These are phyloP conservation scores for Talaromyces stipitatus DNA, from an alignment of 495 filamentous ascomycete genomes.

Conservation along the genomic window DNA sequence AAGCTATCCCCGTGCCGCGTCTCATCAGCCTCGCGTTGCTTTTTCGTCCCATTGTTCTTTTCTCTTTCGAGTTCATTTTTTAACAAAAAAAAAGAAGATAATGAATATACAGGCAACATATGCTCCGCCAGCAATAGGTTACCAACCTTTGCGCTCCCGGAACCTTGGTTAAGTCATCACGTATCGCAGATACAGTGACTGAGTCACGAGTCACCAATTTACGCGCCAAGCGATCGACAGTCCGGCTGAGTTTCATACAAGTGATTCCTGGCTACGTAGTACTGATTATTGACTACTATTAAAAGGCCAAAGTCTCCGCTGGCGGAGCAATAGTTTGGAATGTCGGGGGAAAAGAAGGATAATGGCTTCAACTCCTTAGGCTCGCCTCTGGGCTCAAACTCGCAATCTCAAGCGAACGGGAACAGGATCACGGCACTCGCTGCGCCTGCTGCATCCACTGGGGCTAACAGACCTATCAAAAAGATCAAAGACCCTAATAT, in stretches of 20 bases:
- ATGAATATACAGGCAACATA: background rate
- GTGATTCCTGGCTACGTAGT: background rate
- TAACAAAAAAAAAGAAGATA: background rate
- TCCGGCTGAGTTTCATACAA: background rate
- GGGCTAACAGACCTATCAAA: background rate
- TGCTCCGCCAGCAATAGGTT: background rate
- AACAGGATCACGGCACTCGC: background rate
- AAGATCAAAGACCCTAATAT: constrained; percentile 26
- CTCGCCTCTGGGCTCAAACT: background rate
- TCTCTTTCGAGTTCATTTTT: background rate
- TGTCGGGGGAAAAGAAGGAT: background rate
- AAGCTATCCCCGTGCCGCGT: background rate
- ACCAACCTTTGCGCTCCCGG: too few relatives aligned
- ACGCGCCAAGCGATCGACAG: background rate
- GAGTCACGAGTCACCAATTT: background rate
- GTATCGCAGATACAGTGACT: background rate
- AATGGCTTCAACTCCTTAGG: background rate
- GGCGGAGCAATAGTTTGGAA: background rate
- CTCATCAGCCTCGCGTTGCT: background rate
- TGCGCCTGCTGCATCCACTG: background rate
- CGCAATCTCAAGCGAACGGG: background rate
- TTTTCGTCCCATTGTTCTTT: background rate
- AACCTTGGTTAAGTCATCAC: too few relatives aligned
- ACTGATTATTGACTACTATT: background rate
- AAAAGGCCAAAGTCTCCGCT: background rate